Evolutionary conservation across 2,329 filamentous ascomycete genomes (phyloP), one percentile per base, ranked within the genome.

Genomic region (Lachnellula suecica): DNA sequence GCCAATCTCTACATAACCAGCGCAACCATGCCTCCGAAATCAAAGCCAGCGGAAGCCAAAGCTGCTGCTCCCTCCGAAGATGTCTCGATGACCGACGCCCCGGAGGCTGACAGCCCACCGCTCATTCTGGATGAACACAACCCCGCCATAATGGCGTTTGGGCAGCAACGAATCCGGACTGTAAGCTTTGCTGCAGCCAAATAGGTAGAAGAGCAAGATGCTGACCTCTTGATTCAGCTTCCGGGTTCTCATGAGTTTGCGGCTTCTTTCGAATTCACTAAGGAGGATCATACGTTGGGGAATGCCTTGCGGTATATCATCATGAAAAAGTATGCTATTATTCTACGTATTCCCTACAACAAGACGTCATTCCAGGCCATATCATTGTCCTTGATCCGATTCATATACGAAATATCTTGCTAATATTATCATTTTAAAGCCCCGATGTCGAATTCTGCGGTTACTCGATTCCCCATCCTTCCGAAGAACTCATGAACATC

Each of bases 401-500:
- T 13, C 15, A n/a, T 42, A 46, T 23, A n/a, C 38, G 13, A 20
- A 24, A 24, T 47, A 13, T 9, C 8, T 44, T 42, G 24, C 44
- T 54, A 40, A 51, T 27, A 31, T 10, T 37, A 19, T 24, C 4
- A 31, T 25, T 22, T 20, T 48, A 48, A 59, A 97, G 93, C 71
- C 93, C 94, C 25, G 85, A 94, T 59, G 94, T 99, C 54, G 94
- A 99, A 71, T 97, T 99, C 74, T 97, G 94, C 72, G 94, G 93
- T 56, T 99, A 99, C 72, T 90, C 93, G 7, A 97, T 99, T 56
- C 94, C 94, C 25, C 94, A 99, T 73, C 94, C 94, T 46, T 96
- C 92, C 35, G 94, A 99, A 72, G 77, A 86, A 37, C 94, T 96
- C 74, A 96, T 99, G 93, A 96, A 97, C 68, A 77, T 99, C 57